A percentile compares a stretch with the other conserved stretches of the same genome.
These are phyloP conservation scores for Trichoderma erinaceum DNA, from an alignment of 495 filamentous ascomycete species.

Conservation along the genomic window DNA sequence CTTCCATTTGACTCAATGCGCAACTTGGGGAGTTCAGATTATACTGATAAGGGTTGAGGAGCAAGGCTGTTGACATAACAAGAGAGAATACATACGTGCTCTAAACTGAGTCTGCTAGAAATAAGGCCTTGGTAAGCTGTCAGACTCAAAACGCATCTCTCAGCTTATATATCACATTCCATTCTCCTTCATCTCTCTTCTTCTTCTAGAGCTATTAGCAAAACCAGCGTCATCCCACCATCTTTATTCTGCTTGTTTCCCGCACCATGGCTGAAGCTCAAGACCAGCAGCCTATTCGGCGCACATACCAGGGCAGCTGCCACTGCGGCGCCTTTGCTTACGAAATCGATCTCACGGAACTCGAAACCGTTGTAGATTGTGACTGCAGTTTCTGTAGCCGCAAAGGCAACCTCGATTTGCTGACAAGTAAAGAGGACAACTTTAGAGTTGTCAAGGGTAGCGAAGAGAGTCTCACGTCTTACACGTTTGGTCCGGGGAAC, in stretches of 20 bases:
- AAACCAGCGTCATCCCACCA: too few relatives aligned
- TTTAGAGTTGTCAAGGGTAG: conserved; percentile 38
- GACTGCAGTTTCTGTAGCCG: conserved; percentile 50
- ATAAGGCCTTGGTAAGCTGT: too few relatives aligned
- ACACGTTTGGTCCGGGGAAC: conserved; percentile 29
- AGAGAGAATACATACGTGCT: too few relatives aligned
- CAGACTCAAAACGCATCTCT: too few relatives aligned
- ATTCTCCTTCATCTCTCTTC: too few relatives aligned
- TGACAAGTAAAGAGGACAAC: conserved; percentile 22
- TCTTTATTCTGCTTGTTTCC: not conserved
- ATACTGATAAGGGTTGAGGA: too few relatives aligned
- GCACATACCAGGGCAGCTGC: conserved; percentile 51
- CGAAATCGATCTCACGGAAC: conserved; percentile 38
- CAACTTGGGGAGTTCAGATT: too few relatives aligned
- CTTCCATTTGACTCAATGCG: too few relatives aligned
- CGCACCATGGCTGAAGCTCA: not conserved
- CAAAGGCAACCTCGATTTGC: conserved; percentile 37
- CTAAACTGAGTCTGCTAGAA: too few relatives aligned
- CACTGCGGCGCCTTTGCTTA: conserved; percentile 49
- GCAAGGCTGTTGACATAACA: too few relatives aligned
- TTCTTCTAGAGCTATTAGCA: too few relatives aligned
- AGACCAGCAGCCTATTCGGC: not conserved
- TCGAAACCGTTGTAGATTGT: conserved; percentile 35
- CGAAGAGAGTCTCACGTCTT: conserved; percentile 28
- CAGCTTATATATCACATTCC: too few relatives aligned